These are phyloP conservation scores for Melanopsichium pennsylvanicum DNA, from an alignment of 1,284 basidiomycete species.

Conservation along the genomic window DNA sequence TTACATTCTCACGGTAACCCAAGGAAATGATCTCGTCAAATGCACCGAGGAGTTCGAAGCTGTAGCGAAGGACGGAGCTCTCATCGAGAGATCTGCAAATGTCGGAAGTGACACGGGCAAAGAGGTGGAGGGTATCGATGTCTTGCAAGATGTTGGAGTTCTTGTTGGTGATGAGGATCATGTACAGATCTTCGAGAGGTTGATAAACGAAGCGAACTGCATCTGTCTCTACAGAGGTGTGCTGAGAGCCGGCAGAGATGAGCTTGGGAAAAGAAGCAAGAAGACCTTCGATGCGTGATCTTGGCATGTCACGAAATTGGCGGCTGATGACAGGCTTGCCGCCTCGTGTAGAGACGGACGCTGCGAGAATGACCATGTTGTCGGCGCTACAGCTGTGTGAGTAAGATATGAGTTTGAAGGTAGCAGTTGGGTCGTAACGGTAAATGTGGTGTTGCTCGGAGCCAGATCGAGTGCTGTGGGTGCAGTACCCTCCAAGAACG, in stretches of 20 bases:
- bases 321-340: conserved; percentile 95
- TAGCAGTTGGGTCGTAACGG: no score
- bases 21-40: conserved; percentile 96
- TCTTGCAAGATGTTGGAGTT: conserved; percentile 98
- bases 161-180: conserved; percentile 97
- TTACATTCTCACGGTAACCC: conserved; percentile 93
- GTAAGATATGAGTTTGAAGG: no score
- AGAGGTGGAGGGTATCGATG: conserved; percentile 92
- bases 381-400: neutral
- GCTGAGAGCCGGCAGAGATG: conserved; percentile 94
- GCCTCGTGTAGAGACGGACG: conserved; percentile 91
- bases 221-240: conserved; percentile 77
- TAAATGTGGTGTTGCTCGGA: no score
- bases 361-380: conserved; percentile 80
- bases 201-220: conserved; percentile 89
- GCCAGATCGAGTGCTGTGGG: no score
- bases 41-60: conserved; percentile 93
- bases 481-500: no score
- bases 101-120: conserved; percentile 92
- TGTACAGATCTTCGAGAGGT: conserved; percentile 96
- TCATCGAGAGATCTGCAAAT: conserved; percentile 79
- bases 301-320: conserved; percentile 92
- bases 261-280: conserved; percentile 97
- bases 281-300: conserved; percentile 90
- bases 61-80: conserved; percentile 85